Conservation (phyloP, 495 filamentous ascomycete species). For the Penicillium longicatenatum region DNA sequence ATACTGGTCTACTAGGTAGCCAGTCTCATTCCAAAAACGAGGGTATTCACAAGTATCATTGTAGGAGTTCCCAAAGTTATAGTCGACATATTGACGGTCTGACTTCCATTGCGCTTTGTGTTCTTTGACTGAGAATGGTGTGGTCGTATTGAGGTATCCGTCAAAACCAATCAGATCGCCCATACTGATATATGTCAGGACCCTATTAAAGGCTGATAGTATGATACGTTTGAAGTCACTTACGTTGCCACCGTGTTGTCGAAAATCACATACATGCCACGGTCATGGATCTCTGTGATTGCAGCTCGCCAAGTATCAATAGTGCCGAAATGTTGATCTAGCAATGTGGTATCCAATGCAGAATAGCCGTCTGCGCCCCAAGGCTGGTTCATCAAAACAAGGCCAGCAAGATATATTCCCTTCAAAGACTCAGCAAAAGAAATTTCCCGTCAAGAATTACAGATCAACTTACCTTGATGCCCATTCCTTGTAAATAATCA, state of each 20-base stretch:
- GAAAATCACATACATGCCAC: slow-evolving; percentile 71
- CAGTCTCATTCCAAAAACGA: slow-evolving; percentile 67
- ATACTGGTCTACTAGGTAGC: slow-evolving; percentile 50
- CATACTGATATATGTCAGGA: slow-evolving; percentile 43
- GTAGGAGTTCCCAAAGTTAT: slow-evolving; percentile 59
- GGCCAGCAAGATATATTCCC: slow-evolving; percentile 71
- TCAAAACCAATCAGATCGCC: slow-evolving; percentile 70
- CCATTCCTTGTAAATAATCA: slow-evolving; percentile 76
- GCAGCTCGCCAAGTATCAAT: slow-evolving; percentile 64
- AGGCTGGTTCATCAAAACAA: slow-evolving; percentile 68
- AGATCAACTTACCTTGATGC: slow-evolving; percentile 58
- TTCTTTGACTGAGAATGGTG: slow-evolving; percentile 59
- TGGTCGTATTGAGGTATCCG: slow-evolving; percentile 64
- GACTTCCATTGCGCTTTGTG: slow-evolving; percentile 62
- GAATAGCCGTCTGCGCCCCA: slow-evolving; percentile 71
- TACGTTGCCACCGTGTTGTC: slow-evolving; percentile 73
- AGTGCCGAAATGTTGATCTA: slow-evolving; percentile 69
- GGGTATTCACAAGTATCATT: slow-evolving; percentile 64
- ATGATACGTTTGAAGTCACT: slow-evolving; percentile 24
- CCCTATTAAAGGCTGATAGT: not conserved
- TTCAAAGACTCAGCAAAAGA: slow-evolving; percentile 12
- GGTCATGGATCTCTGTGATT: slow-evolving; percentile 64
- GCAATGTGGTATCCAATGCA: slow-evolving; percentile 68
- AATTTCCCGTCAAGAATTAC: not conserved
- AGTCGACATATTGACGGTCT: slow-evolving; percentile 62